phyloP scores from a whole-genome alignment of 2,329 filamentous ascomycete species.

The Knoxdaviesia capensis region DNA sequence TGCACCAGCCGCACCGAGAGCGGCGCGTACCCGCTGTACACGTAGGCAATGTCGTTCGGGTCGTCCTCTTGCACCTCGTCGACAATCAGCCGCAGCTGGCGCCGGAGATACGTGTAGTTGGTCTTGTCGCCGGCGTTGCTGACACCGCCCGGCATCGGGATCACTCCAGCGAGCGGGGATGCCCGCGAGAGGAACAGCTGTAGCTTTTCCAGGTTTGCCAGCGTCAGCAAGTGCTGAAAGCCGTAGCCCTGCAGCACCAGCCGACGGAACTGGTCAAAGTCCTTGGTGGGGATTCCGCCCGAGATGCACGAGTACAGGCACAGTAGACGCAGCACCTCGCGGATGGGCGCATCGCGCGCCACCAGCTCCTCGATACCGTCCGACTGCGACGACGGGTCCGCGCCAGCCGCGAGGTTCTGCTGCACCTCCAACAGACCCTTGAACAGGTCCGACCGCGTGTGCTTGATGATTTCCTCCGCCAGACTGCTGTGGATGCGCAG shows the following conservation, averaged over 20 bases:
- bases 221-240: slow-evolving; percentile 80
- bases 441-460: slow-evolving; percentile 78
- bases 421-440: slow-evolving; percentile 79
- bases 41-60: slow-evolving; percentile 89
- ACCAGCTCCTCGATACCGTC: slow-evolving; percentile 91
- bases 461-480: slow-evolving; percentile 87
- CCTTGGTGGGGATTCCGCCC: slow-evolving; percentile 71
- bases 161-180: slow-evolving; percentile 61
- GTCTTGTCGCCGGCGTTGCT: slow-evolving; percentile 49
- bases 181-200: slow-evolving; percentile 64
- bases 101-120: slow-evolving; percentile 77
- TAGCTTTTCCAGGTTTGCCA: slow-evolving; percentile 74
- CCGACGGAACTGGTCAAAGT: slow-evolving; percentile 76
- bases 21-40: slow-evolving; percentile 92
- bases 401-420: slow-evolving; percentile 80
- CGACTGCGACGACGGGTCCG: slow-evolving; percentile 75
- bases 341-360: slow-evolving; percentile 59
- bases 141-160: slow-evolving; percentile 45
- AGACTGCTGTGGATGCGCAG: slow-evolving; percentile 82
- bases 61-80: slow-evolving; percentile 94
- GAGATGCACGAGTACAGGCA: slow-evolving; percentile 84
- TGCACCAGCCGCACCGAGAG: slow-evolving; percentile 82
- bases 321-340: slow-evolving; percentile 65
- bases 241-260: slow-evolving; percentile 84
- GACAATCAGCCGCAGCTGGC: slow-evolving; percentile 71